Evolutionary conservation across 2,329 filamentous ascomycete genomes (phyloP).

Genomic region (Penicillium hordei): DNA sequence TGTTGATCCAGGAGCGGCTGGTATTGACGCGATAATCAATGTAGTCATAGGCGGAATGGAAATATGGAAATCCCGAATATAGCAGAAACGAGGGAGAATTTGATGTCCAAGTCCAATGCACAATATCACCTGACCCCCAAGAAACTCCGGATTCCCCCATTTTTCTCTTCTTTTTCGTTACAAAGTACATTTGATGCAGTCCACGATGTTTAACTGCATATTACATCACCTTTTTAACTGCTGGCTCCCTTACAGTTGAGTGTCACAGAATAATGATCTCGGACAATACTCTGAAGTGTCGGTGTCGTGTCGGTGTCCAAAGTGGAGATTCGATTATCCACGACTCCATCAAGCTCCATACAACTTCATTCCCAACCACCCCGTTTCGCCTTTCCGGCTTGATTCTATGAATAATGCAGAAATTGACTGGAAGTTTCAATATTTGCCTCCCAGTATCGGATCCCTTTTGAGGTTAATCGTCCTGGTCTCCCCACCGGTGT

Average conservation of each 20-base stretch:
- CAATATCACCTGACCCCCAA: slow-evolving; percentile 1
- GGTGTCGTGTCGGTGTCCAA: slow-evolving; percentile 21
- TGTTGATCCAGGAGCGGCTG: slow-evolving; percentile 11
- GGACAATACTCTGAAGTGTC: slow-evolving; percentile 21
- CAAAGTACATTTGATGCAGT: slow-evolving; percentile 9
- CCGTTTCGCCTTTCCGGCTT: slow-evolving; percentile 5
- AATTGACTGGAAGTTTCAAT: not conserved
- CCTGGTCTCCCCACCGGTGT: slow-evolving; percentile 23
- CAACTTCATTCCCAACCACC: slow-evolving; percentile 7
- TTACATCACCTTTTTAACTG: slow-evolving; percentile 19
- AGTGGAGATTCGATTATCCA: slow-evolving; percentile 21
- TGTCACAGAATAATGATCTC: slow-evolving; percentile 2
- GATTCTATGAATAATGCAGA: slow-evolving; percentile 7
- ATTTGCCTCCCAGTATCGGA: not conserved
- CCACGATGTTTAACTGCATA: slow-evolving; percentile 5
- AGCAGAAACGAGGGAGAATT: not conserved
- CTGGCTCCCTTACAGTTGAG: slow-evolving; percentile 13
- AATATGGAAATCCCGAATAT: not conserved
- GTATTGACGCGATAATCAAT: slow-evolving; percentile 9
- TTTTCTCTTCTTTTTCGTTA: not conserved
- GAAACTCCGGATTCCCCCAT: not conserved
- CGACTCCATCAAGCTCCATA: slow-evolving; percentile 12
- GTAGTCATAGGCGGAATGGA: not conserved
- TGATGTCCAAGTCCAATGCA: not conserved
- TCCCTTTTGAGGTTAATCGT: slow-evolving; percentile 13